A percentile compares a stretch with the other conserved stretches of the same genome.
Conservation (phyloP, 495 filamentous ascomycete species). For the Penicillium manginii region DNA sequence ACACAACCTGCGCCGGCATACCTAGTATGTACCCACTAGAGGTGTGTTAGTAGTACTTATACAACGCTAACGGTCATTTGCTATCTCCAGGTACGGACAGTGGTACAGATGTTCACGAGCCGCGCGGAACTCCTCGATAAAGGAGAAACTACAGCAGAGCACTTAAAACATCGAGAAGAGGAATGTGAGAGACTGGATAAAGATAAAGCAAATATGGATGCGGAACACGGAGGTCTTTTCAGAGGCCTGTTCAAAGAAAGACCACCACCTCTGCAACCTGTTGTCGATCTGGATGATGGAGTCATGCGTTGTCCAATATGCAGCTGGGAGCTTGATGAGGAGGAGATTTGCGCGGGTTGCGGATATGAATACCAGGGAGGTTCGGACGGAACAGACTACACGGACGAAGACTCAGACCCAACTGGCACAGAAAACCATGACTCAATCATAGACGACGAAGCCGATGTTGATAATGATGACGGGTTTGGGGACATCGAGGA, state of each 20-base stretch:
- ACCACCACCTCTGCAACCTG: constrained; percentile 28
- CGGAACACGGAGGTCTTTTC: constrained; percentile 62
- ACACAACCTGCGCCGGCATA: constrained; percentile 71
- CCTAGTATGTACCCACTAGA: constrained; percentile 48
- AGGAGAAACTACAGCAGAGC: constrained; percentile 64
- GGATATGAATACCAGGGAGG: constrained; percentile 47
- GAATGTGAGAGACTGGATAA: constrained; percentile 65
- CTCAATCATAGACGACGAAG: constrained; percentile 27
- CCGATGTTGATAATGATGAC: constrained; percentile 43
- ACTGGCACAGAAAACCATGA: constrained; percentile 30
- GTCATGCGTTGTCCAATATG: constrained; percentile 68
- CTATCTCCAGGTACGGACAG: constrained; percentile 60
- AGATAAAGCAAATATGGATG: constrained; percentile 53
- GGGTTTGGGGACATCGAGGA: constrained; percentile 35
- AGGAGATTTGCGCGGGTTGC: constrained; percentile 58
- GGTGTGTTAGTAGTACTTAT: background rate
- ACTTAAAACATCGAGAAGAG: constrained; percentile 59
- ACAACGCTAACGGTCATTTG: constrained; percentile 21
- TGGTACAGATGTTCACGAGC: constrained; percentile 67
- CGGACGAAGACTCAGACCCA: constrained; percentile 13
- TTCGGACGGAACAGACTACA: constrained; percentile 38
- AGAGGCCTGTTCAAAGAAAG: constrained; percentile 61
- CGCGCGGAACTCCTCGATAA: constrained; percentile 66
- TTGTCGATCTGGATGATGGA: constrained; percentile 64
- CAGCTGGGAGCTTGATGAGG: constrained; percentile 65